A percentile compares a stretch with the other conserved stretches of the same genome.
phyloP scores from a whole-genome alignment of 768 basidiomycete genomes.

The Hydnomerulius pinastri region DNA sequence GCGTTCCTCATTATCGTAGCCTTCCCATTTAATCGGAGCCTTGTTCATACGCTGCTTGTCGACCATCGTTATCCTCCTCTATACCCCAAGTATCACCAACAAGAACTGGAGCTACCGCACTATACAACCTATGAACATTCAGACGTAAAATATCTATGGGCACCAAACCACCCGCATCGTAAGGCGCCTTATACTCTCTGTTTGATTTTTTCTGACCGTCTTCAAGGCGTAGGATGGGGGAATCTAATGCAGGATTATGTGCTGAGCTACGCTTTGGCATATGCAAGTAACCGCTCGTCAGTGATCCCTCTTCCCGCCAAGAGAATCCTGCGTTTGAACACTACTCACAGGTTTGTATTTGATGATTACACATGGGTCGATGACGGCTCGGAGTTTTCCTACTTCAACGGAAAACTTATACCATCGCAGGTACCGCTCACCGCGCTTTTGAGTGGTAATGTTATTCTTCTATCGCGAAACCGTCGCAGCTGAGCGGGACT shows the following conservation, averaged over 20 bases:
- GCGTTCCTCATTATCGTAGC: slow-evolving; percentile 12
- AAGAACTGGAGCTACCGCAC: slow-evolving; percentile 42
- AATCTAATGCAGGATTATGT: slow-evolving; percentile 42
- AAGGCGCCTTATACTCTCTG: slow-evolving; percentile 21
- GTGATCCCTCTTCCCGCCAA: slow-evolving; percentile 6
- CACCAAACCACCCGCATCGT: slow-evolving; percentile 46
- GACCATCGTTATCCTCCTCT: slow-evolving; percentile 38
- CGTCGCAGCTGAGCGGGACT: background rate
- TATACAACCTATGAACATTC: slow-evolving; percentile 36
- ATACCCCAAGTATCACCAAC: slow-evolving; percentile 38
- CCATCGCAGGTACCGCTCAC: slow-evolving; percentile 41
- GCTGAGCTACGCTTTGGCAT: slow-evolving; percentile 35
- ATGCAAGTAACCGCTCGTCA: slow-evolving; percentile 35
- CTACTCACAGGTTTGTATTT: slow-evolving; percentile 36
- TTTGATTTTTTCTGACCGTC: slow-evolving; percentile 4
- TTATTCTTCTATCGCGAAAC: background rate
- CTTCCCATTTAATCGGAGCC: slow-evolving; percentile 26
- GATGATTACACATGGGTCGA: slow-evolving; percentile 43
- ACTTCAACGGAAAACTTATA: slow-evolving; percentile 34
- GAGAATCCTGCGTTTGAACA: background rate
- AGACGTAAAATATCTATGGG: slow-evolving; percentile 43
- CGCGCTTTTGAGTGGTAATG: slow-evolving; percentile 36
- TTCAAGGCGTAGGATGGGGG: slow-evolving; percentile 36
- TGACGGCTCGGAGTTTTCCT: slow-evolving; percentile 35
- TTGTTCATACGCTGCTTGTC: slow-evolving; percentile 12